Conservation (phyloP, 371 early-diverging fungal genomes). For the Mortierella sp. region DNA sequence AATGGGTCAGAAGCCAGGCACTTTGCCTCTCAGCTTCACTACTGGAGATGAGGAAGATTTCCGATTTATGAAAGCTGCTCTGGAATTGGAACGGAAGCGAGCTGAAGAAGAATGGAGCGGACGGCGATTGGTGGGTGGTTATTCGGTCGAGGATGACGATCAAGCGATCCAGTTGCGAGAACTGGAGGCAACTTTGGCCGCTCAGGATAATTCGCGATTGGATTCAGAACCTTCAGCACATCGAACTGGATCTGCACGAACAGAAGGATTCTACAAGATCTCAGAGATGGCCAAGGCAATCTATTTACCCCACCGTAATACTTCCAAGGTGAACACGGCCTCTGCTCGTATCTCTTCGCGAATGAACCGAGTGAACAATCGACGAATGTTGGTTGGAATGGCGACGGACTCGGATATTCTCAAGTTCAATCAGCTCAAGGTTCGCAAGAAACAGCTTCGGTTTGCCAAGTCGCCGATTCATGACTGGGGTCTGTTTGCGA, state of each 20-base stretch:
- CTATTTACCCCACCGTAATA: conserved; percentile 66
- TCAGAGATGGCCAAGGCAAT: conserved; percentile 73
- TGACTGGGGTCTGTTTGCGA: conserved; percentile 97
- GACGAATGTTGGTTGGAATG: conserved; percentile 67
- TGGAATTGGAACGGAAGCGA: conserved; percentile 53
- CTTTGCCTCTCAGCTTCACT: conserved; percentile 21
- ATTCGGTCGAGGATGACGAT: conserved; percentile 7
- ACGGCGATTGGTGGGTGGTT: conserved; percentile 18
- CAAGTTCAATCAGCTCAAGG: conserved; percentile 91
- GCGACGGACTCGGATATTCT: conserved; percentile 76
- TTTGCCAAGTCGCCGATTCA: conserved; percentile 95
- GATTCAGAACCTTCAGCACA: conserved; percentile 53
- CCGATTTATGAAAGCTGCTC: conserved; percentile 59
- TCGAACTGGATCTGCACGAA: conserved; percentile 83
- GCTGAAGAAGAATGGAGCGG: conserved; percentile 25
- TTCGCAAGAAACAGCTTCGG: conserved; percentile 85
- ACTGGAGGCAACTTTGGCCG: conserved; percentile 16
- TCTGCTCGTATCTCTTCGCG: conserved; percentile 60
- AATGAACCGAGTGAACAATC: conserved; percentile 71
- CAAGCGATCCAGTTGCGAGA: conserved; percentile 26
- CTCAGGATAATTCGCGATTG: conserved; percentile 23
- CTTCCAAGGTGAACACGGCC: conserved; percentile 53
- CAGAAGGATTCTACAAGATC: conserved; percentile 77
- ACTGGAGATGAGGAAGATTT: conserved; percentile 64
- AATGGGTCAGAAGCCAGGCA: conserved; percentile 11